Base-by-base conservation (phyloP, 768 basidiomycete genomes). In the Leccinum sublutescens region DNA sequence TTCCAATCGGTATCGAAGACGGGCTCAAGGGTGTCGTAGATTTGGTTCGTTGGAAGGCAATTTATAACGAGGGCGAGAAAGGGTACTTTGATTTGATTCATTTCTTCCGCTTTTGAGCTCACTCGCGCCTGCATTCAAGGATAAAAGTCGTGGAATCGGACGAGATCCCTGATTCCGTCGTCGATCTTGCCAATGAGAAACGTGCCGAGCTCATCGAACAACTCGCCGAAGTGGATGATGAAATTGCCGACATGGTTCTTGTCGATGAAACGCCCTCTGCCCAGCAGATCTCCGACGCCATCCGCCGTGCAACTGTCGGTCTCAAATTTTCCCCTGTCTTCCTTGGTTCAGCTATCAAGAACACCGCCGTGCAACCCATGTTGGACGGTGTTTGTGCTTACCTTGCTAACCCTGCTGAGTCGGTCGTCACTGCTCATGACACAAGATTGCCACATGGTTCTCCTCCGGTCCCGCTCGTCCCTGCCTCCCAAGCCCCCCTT, bases 321-420 rank as follows among this genome's bases (percentile, higher is more conserved):
- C 86, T 94, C 68, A 93, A 90, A 63, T 98, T 99, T 77, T 91
- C 93, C 0, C 97, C 97, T 1, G 97, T 99, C 55, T 97, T 98
- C 77, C 79, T 98, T 60, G 97, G 97, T 43, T 96, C 95, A 6
- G 97, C 97, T 0, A 89, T 98, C 69, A 98, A 97, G 80, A 99
- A 99, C 74, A 95, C 94, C 8, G 93, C 85, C 40, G 89, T 99
- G 6, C 97, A 99, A 70, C 87, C 93, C 17, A 81, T 98, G 56
- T 80, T 99, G 19, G 95, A 99, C 66, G 96, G 95, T 60, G 89
- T 98, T 19, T 96, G 95, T 69, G 80, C 88, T n/a, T 99, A 98
- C 76, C 84, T 99, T 10, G 93, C 96, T 14, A 90, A 88, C 55
- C 96, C 96, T 0, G 77, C 87, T 1, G 93, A 99, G 72, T 77